phyloP scores from a whole-genome alignment of 352 stramenopile species.

The Hyaloperonospora arabidopsidis region DNA sequence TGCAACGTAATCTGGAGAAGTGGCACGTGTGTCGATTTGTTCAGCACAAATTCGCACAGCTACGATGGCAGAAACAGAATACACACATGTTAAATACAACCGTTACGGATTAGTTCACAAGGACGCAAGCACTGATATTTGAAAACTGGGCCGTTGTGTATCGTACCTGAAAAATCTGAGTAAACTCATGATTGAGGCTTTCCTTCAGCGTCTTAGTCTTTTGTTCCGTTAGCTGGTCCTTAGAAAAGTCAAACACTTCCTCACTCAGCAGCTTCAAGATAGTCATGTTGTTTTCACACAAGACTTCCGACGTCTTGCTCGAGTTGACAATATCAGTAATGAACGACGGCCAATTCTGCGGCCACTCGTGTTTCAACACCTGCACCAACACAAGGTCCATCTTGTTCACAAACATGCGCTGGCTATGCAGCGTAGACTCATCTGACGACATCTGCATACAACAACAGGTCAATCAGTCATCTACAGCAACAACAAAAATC shows the following conservation, averaged over 20 bases:
- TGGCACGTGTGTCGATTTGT: conserved; percentile 87
- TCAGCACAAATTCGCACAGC: conserved; percentile 97
- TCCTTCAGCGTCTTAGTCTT: conserved; percentile 98
- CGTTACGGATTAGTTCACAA: not conserved
- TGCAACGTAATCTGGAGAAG: conserved; percentile 95
- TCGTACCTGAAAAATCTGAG: conserved; percentile 90
- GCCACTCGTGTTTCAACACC: conserved; percentile 99
- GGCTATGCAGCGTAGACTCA: conserved; percentile 78
- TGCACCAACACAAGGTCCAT: conserved; percentile 95
- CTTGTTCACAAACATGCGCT: conserved; percentile 92
- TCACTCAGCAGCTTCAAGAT: conserved; percentile 99
- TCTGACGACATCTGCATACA: conserved; percentile 77
- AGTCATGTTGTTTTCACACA: conserved; percentile 99
- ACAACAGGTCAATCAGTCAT: conserved; percentile 1
- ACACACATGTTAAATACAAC: not conserved
- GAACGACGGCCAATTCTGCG: conserved; percentile 99
- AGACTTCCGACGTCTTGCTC: conserved; percentile 92
- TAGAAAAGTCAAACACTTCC: conserved; percentile 99
- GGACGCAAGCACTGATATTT: not conserved
- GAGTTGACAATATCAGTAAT: conserved; percentile 94
- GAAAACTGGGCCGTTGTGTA: too few relatives aligned
- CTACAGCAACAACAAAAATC: not conserved
- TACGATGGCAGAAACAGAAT: conserved; percentile 23
- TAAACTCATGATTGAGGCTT: conserved; percentile 96
- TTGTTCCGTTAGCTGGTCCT: conserved; percentile 96